phyloP scores from a whole-genome alignment of 805 yeast species.

The Cyberlindnera maritima region DNA sequence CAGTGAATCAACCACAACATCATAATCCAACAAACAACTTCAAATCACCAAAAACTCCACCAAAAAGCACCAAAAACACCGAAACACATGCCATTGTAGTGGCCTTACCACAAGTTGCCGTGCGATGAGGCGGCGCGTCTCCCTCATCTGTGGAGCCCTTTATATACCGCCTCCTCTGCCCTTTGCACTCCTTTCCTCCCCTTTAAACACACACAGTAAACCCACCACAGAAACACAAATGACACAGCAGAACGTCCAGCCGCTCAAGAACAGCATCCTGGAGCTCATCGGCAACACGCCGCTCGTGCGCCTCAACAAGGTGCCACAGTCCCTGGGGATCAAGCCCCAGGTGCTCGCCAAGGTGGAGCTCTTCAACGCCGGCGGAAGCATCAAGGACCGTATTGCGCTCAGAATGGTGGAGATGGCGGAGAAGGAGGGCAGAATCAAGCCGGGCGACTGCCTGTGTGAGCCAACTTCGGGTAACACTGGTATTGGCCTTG shows the following conservation, averaged over 20 bases:
- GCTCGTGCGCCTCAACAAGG: constrained; percentile 65
- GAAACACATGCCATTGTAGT: too few relatives aligned
- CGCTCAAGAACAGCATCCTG: constrained; percentile 37
- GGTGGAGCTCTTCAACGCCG: constrained; percentile 81
- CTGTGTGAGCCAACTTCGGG: constrained; percentile 90
- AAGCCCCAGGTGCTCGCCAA: constrained; percentile 72
- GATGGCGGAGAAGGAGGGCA: constrained; percentile 75
- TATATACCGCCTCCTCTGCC: neutral
- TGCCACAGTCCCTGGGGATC: constrained; percentile 74
- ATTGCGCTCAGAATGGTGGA: constrained; percentile 85
- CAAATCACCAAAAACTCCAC: neutral
- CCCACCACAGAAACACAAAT: too few relatives aligned
- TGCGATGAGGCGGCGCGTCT: constrained; percentile 11
- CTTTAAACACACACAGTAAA: too few relatives aligned
- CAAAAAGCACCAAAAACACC: neutral
- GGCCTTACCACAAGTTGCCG: constrained; percentile 13
- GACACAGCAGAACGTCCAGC: constrained; percentile 1
- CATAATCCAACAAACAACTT: neutral
- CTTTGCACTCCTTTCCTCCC: too few relatives aligned
- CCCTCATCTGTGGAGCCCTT: neutral
- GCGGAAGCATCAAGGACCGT: constrained; percentile 88
- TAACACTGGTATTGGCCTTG: constrained; percentile 88
- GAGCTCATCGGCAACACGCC: constrained; percentile 89
- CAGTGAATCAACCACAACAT: too few relatives aligned
- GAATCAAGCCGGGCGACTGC: constrained; percentile 85